phyloP scores from a whole-genome alignment of 192 early-diverging fungal species.

The Funneliformis mosseae region DNA sequence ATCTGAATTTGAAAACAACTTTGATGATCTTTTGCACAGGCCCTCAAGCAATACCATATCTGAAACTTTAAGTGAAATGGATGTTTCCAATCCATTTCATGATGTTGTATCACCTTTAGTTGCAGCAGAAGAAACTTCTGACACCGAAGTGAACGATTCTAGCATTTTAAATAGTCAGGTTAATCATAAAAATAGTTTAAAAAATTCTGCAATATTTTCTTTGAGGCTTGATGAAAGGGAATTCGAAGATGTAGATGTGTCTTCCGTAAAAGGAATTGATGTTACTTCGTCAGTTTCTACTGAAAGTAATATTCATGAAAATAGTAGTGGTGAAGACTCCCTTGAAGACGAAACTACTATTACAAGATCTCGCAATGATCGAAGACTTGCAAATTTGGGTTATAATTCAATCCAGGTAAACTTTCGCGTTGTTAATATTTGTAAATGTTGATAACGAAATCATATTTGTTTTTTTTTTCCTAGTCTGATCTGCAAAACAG shows the following conservation, averaged over 20 bases:
- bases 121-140: not conserved
- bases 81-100: constrained; percentile 37
- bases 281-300: not conserved
- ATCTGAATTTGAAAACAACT: constrained; percentile 32
- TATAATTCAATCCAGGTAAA: not conserved
- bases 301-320: constrained; percentile 14
- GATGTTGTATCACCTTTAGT: constrained; percentile 35
- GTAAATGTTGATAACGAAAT: not conserved
- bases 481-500: constrained; percentile 16
- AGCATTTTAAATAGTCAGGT: not conserved
- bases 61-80: constrained; percentile 33
- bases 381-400: not conserved
- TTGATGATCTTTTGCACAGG: constrained; percentile 35
- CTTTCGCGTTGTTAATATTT: not conserved
- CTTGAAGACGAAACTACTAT: not conserved
- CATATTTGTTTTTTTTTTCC: too few species aligned
- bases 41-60: constrained; percentile 30
- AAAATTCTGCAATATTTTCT: too few species aligned
- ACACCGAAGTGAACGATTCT: not conserved
- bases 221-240: not conserved
- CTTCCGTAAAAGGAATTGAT: constrained; percentile 9
- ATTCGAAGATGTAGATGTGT: constrained; percentile 28
- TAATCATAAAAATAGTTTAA: not conserved
- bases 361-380: not conserved
- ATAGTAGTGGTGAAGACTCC: not conserved